Base-by-base conservation (phyloP, 1,139 yeast species). In the Suhomyces chickasaworum region DNA sequence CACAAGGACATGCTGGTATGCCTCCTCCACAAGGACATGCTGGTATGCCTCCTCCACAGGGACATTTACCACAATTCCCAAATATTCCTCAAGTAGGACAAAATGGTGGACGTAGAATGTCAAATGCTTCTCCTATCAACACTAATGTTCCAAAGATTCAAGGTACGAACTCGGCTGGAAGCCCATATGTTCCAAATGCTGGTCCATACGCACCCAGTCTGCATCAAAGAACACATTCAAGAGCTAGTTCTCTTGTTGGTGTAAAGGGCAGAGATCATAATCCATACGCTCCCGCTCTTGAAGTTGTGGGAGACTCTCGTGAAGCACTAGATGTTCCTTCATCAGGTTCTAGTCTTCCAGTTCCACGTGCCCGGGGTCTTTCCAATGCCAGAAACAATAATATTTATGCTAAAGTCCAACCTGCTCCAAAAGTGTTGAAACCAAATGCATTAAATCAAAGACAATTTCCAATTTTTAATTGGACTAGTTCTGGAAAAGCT, bases 391-490 rank as follows among this genome's bases (percentile, higher is more conserved):
- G 58, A 40, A 54, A 61, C 3, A 66, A 47, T 20, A 66, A 47
- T 21, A 58, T 66, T 16, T 68, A 68, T 48, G 49, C 52, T 10
- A 59, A 58, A 45, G 39, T 46, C 7, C 56, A 50, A 31, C 60
- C 66, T 4, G 58, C 61, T 4, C 60, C 64, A 1, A 66, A 64
- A 47, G 61, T 64, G 16, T 59, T 56, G 31, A 64, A 73, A 47
- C 77, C 78, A 1, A 64, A 63, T 22, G 67, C 71, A 7, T 57
- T 69, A 39, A 58, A 59, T 25, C 74, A 73, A 43, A 72, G 88
- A 47, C 96, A 89, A 61, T 87, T 86, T 63, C 96, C 96, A 0
- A 64, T 90, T 30, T 86, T 89, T 61, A 73, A 78, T 47, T 90
- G 95, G 88, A 79, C 88, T 39, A 67, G 71, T 32, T 63, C 74